Evolutionary conservation across 129 eudicot genomes (phyloP).

Genomic region (Apium graveolens): DNA sequence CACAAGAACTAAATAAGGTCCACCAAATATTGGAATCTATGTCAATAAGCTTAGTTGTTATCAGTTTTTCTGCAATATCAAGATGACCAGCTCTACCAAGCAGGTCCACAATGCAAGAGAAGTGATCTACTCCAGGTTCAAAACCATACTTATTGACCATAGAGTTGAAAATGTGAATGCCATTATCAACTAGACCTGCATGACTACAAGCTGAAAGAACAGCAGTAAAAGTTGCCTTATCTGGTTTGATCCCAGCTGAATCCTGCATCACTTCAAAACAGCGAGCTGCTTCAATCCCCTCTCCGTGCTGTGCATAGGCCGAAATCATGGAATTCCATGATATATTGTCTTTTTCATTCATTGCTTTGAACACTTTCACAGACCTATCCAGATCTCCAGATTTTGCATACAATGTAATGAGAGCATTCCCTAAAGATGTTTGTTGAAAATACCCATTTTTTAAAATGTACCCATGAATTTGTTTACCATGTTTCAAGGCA

Average conservation of each 20-base stretch:
- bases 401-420: slow-evolving; percentile 64
- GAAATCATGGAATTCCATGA: slow-evolving; percentile 89
- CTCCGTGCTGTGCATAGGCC: slow-evolving; percentile 24
- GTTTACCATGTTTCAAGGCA: slow-evolving; percentile 47
- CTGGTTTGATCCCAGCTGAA: slow-evolving; percentile 42
- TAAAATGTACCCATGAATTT: slow-evolving; percentile 56
- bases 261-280: slow-evolving; percentile 54
- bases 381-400: slow-evolving; percentile 58
- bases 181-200: slow-evolving; percentile 64
- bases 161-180: slow-evolving; percentile 55
- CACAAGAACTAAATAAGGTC: slow-evolving; percentile 75
- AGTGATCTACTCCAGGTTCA: slow-evolving; percentile 60
- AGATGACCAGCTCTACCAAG: slow-evolving; percentile 73
- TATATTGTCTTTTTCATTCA: slow-evolving; percentile 47
- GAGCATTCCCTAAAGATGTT: slow-evolving; percentile 62
- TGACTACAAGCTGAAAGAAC: slow-evolving; percentile 84
- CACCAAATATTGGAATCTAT: slow-evolving; percentile 69
- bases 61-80: slow-evolving; percentile 54
- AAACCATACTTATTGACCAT: slow-evolving; percentile 56
- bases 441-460: slow-evolving; percentile 31
- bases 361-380: slow-evolving; percentile 37
- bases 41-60: slow-evolving; percentile 26
- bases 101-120: slow-evolving; percentile 78
- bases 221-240: slow-evolving; percentile 56
- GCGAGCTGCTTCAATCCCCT: slow-evolving; percentile 53